Base-by-base conservation (phyloP, 202 grass and related monocot genomes). In the Zizania palustris region DNA sequence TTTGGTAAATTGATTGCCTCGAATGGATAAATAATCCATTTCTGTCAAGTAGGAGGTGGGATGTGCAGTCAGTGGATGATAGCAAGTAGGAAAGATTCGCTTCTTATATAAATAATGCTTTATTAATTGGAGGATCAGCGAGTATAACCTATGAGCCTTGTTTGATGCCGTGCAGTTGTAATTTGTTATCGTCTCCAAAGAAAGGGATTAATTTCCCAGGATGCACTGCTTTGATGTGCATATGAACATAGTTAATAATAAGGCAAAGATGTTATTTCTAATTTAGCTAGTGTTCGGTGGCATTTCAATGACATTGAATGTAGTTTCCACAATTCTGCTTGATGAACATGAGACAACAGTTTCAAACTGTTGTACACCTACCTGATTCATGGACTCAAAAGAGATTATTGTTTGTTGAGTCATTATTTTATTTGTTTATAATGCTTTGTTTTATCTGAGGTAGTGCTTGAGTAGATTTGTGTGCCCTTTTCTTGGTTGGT, bases 401-500 rank as follows among this genome's bases (percentile, higher is more conserved):
- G 0, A 38, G 39, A 16, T 60, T 36, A 42, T 54, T 72, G 37
- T 7, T 76, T 82, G 14, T 7, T 43, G 44, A 49, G 22, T 78
- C 43, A 45, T 67, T n/a, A 44, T 50, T 45, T 83, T 13, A 44
- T 19, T 19, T 45, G 14, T 66, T 66, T 50, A 13, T 9, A 40
- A 3, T 51, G 21, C 9, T 41, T 65, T 57, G 34, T 11, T 34
- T 79, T 49, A 53, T 14, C 60, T 54, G 21, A 54, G 28, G 11
- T 53, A 65, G 51, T 64, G 51, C 36, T 46, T 73, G 44, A 43
- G 62, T 22, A 51, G 8, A 50, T 59, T 67, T 65, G 67, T 2
- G 9, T 63, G 60, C 56, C 21, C 1, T 67, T 39, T 82, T 83
- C 61, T 74, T 60, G 14, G 68, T 79, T 65, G 79, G 75, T 46